phyloP scores from a whole-genome alignment of 2,329 filamentous ascomycete species.

The Ceratocystis cubensis region DNA sequence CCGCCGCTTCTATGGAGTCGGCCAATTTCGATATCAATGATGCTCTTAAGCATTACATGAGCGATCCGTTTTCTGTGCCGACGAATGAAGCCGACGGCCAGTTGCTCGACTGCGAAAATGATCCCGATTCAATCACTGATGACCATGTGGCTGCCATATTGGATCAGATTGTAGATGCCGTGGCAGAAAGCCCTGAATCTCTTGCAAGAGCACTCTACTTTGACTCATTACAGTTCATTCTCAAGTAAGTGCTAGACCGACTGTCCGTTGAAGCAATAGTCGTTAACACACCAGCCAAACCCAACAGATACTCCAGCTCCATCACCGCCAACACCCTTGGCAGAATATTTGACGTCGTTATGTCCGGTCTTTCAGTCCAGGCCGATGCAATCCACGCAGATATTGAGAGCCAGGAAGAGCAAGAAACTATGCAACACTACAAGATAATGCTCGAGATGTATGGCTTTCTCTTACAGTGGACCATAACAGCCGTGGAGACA shows the following conservation, averaged over 20 bases:
- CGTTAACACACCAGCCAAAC: conserved; percentile 37
- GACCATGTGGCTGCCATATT: conserved; percentile 71
- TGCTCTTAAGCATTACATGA: conserved; percentile 92
- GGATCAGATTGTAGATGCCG: conserved; percentile 82
- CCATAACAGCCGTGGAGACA: conserved; percentile 82
- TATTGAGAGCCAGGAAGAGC: conserved; percentile 74
- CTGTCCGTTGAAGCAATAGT: conserved; percentile 41
- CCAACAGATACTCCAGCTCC: conserved; percentile 65
- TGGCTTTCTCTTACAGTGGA: conserved; percentile 89
- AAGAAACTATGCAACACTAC: conserved; percentile 73
- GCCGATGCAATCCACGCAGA: conserved; percentile 76
- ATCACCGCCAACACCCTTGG: conserved; percentile 73
- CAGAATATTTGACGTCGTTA: conserved; percentile 84
- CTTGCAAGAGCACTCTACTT: conserved; percentile 67
- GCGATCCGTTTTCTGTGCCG: conserved; percentile 69
- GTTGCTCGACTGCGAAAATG: conserved; percentile 83
- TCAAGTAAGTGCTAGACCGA: conserved; percentile 56
- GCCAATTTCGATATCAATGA: conserved; percentile 91
- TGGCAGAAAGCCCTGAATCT: conserved; percentile 83
- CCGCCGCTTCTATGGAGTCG: conserved; percentile 48
- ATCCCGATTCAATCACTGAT: conserved; percentile 69
- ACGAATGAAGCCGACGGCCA: conserved; percentile 76
- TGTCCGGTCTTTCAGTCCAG: conserved; percentile 73
- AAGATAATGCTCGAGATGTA: conserved; percentile 89
- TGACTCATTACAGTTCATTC: conserved; percentile 85